phyloP scores from a whole-genome alignment of 768 basidiomycete genomes.

The Macrocybe gigantea region DNA sequence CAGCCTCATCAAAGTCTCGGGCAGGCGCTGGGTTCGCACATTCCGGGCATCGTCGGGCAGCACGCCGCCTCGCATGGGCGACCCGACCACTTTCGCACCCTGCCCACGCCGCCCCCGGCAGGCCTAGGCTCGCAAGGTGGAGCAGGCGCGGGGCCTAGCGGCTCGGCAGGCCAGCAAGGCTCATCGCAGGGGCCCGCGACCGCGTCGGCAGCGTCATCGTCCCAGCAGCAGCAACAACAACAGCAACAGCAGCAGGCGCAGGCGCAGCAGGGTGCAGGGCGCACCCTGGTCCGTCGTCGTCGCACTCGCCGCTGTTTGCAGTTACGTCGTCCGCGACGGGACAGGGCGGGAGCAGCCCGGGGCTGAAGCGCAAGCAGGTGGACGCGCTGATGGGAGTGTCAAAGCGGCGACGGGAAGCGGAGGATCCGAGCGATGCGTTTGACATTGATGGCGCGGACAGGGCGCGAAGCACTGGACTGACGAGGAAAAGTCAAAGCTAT shows the following conservation, averaged over 20 bases:
- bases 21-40: conserved; percentile 53
- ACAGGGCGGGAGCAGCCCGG: conserved; percentile 26
- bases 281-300: conserved; percentile 25
- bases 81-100: conserved; percentile 28
- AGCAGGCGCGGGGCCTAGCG: no score
- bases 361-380: conserved; percentile 47
- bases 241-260: no score
- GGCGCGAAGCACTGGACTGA: conserved; percentile 86
- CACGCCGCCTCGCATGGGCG: conserved; percentile 15
- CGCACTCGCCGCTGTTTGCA: conserved; percentile 34
- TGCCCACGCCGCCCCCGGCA: conserved; percentile 25
- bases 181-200: no score
- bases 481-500: conserved; percentile 74
- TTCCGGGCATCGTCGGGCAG: conserved; percentile 23
- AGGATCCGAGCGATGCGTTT: conserved; percentile 29
- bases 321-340: conserved; percentile 9
- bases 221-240: no score
- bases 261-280: conserved; percentile 24
- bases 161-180: no score
- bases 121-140: no score
- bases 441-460: conserved; percentile 42
- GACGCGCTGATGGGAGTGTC: conserved; percentile 29
- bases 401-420: conserved; percentile 44
- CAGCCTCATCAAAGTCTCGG: conserved; percentile 54
- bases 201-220: no score